A percentile compares a stretch with the other conserved stretches of the same genome.
phyloP scores from a whole-genome alignment of 192 early-diverging fungal genomes.

The Coemansia sp. region DNA sequence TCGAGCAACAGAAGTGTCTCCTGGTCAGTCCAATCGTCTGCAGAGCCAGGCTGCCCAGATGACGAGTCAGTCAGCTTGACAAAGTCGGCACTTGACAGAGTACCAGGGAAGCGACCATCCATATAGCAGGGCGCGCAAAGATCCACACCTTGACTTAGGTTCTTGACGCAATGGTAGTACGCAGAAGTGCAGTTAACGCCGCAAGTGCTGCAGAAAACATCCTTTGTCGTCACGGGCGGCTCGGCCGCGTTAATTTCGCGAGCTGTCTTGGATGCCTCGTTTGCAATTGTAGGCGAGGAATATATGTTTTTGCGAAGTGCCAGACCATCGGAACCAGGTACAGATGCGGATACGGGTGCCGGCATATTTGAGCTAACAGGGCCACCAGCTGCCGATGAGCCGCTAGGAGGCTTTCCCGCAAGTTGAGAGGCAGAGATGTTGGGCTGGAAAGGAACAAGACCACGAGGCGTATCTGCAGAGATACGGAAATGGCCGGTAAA shows the following conservation, averaged over 20 bases:
- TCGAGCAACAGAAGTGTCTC: constrained; percentile 88
- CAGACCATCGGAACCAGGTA: constrained; percentile 26
- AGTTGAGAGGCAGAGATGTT: constrained; percentile 32
- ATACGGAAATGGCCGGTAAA: constrained; percentile 97
- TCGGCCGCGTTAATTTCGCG: constrained; percentile 32
- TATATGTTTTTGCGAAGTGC: constrained; percentile 64
- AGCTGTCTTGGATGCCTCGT: constrained; percentile 51
- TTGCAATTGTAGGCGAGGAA: constrained; percentile 35
- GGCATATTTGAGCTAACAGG: neutral
- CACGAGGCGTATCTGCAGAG: constrained; percentile 93
- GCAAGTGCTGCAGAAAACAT: constrained; percentile 79
- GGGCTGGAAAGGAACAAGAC: constrained; percentile 86
- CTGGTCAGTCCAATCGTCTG: constrained; percentile 80
- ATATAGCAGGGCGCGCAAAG: constrained; percentile 86
- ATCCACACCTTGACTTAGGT: constrained; percentile 60
- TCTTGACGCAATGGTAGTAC: constrained; percentile 83
- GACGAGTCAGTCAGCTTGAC: constrained; percentile 58
- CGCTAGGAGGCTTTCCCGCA: constrained; percentile 12
- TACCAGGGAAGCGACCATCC: constrained; percentile 90
- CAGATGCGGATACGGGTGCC: constrained; percentile 13
- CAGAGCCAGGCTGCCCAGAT: constrained; percentile 32
- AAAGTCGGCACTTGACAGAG: constrained; percentile 84
- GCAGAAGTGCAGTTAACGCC: constrained; percentile 74
- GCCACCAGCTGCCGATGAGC: constrained; percentile 20
- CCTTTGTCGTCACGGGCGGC: constrained; percentile 26